These are phyloP conservation scores for Coemansia sp. DNA, from an alignment of 192 early-diverging fungal genomes.

Conservation along the genomic window DNA sequence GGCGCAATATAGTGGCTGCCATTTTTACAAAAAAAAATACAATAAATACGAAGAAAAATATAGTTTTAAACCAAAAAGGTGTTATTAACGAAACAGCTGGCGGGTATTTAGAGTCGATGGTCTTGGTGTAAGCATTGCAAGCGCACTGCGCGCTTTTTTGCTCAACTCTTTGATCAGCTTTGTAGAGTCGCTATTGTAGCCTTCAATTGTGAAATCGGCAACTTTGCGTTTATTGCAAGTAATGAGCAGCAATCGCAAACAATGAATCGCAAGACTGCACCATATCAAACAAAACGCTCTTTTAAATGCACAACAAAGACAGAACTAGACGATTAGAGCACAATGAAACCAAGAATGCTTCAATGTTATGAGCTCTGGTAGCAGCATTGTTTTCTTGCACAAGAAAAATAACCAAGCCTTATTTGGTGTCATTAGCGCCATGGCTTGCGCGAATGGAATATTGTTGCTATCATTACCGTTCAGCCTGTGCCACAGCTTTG, in stretches of 20 bases:
- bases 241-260: neutral
- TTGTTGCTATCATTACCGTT: neutral
- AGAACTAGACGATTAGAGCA: too few species aligned
- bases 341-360: too few species aligned
- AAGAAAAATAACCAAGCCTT: neutral
- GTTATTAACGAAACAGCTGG: neutral
- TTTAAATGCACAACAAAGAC: too few species aligned
- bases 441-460: neutral
- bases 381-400: neutral
- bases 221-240: too few species aligned
- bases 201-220: too few species aligned
- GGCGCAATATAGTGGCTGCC: neutral
- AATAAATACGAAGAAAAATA: neutral
- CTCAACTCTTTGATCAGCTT: too few species aligned
- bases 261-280: neutral
- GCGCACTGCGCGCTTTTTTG: too few species aligned
- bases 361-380: neutral
- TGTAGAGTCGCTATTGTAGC: too few species aligned
- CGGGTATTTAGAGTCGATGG: neutral
- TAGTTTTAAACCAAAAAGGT: neutral
- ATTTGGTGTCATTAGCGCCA: neutral
- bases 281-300: too few species aligned
- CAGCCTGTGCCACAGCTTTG: neutral
- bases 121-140: neutral
- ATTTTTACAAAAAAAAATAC: neutral